Conservation (phyloP, 208 protist species). For the Wallacemonas sp. region DNA sequence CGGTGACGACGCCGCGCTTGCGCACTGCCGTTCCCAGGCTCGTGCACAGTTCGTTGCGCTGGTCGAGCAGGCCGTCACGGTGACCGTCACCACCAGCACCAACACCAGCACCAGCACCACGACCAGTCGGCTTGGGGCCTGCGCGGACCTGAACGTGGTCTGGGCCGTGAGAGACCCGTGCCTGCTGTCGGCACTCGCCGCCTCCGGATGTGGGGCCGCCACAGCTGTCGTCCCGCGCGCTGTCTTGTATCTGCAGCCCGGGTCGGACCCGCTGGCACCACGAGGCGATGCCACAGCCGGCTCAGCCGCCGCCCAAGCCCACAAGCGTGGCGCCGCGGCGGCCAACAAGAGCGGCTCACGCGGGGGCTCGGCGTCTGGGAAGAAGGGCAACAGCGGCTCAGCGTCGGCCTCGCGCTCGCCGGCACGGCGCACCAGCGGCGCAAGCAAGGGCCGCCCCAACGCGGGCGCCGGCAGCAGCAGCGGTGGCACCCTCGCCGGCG, state of each 20-base stretch:
- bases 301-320: neutral
- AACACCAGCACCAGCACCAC: constrained; percentile 20
- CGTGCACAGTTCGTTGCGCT: constrained; percentile 9
- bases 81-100: no score
- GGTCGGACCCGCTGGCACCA: neutral
- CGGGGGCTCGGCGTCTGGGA: neutral
- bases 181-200: constrained; percentile 28
- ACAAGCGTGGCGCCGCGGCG: neutral
- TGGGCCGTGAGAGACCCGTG: constrained; percentile 43
- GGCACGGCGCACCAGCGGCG: neutral
- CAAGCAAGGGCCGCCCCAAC: neutral
- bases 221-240: neutral
- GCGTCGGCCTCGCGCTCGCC: neutral
- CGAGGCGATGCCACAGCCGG: neutral
- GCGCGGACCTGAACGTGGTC: constrained; percentile 39
- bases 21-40: constrained; percentile 1
- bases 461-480: neutral
- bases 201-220: neutral
- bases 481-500: neutral
- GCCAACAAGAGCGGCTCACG: neutral
- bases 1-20: neutral
- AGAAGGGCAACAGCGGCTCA: neutral
- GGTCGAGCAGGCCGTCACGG: neutral
- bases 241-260: constrained; percentile 7
- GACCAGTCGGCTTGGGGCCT: neutral